Base-by-base conservation (phyloP, 2,329 filamentous ascomycete genomes). In the Penicillium freii region DNA sequence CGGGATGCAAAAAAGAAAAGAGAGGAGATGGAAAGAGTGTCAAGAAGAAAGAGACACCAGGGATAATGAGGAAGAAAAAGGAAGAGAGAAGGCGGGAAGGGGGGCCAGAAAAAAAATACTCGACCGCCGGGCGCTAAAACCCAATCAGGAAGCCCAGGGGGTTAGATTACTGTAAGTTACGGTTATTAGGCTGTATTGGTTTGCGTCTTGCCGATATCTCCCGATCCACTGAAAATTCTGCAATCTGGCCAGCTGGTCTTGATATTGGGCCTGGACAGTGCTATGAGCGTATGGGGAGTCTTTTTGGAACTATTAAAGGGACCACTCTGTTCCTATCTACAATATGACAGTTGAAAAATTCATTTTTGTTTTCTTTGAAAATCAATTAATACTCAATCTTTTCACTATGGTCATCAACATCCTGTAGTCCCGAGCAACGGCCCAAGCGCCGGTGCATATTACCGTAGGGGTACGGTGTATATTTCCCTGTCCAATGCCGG, bases 21-120 rank as follows among this genome's bases (percentile, higher is more conserved):
- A 73, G 72, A 72, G 70, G 69, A 69, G 68, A 71, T 69, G 69
- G 67, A 66, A 52, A 46, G 62, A 70, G 67, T 70, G 70, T 67
- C 68, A 70, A 67, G 66, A 65, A 67, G 66, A 60, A 64, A 67
- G 66, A 62, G 62, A 68, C 68, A 69, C 70, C 64, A 67, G 68
- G 65, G 64, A 70, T 45, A 56, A 51, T 68, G 64, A 63, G 76
- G 69, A 68, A 69, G 69, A 70, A 76, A 73, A 72, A 75, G 75
- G 75, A 75, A 73, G 74, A 68, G 74, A 73, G 65, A 69, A 69
- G 66, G 68, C 65, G 60, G 66, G 61, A 70, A 66, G 66, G 64
- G 62, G 65, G 67, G 64, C 56, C 46, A 65, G 66, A 69, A 66
- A 73, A 73, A 72, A 71, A 68, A 73, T 71, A 69, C 71, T 71